Base-by-base conservation (phyloP, 2,329 filamentous ascomycete species). In the Aspergillus jensenii region DNA sequence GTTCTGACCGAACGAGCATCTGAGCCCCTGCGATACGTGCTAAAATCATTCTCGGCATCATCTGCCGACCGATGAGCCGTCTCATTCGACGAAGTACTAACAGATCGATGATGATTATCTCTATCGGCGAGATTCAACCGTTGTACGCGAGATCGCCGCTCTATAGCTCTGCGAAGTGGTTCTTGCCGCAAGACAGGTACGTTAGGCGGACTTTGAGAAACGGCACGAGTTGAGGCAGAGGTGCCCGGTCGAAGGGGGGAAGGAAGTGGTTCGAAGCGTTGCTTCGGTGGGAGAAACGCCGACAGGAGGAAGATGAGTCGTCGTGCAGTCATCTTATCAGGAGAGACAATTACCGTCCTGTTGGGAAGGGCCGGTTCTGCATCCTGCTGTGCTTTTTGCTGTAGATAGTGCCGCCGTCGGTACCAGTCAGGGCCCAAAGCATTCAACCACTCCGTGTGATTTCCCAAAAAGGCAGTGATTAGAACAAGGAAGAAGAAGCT, bases 401-500 rank as follows among this genome's bases (percentile, higher is more conserved):
- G 79, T 60, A 82, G 73, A 57, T 77, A 76, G 63, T 82, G 77
- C 31, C 81, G 80, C 54, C 79, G 79, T 43, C 80, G 77, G 65
- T 83, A 81, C 77, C 81, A 81, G 53, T 81, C 81, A 2, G 83
- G 82, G 1, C 81, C 82, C 19, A 85, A 69, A 3, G 76, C 69
- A 57, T 80, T 81, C 11, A 87, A 77, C 84, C 84, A 86, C 63
- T 85, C 82, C 0, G 82, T 85, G 62, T 86, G 83, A 43, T 81
- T 84, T 0, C 83, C 84, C 53, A 87, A 71, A 56, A 86, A 86
- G 1, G 83, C 83, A 2, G 84, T 86, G 31, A 86, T 73, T 12
- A 85, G 72, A 23, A 82, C 84, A 65, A 82, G 79, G 62, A 86
- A 82, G 68, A 86, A 86, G 65, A 84, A 83, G 52, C 83, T 84